A percentile compares a stretch with the other conserved stretches of the same genome.
phyloP scores from a whole-genome alignment of 2,329 filamentous ascomycete species.

The Eutypa lata region DNA sequence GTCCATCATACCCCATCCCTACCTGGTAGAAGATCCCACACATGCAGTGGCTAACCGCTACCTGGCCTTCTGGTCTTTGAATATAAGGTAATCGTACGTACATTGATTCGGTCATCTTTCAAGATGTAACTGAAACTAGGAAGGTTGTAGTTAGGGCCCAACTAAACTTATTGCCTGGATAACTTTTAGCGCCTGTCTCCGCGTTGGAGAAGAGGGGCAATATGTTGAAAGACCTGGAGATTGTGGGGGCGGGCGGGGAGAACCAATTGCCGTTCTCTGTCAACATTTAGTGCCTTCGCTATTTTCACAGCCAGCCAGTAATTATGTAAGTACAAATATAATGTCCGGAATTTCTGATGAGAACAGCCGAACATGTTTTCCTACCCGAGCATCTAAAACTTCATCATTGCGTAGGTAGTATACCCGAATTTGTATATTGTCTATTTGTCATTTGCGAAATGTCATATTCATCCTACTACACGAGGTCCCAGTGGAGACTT shows the following conservation, averaged over 20 bases:
- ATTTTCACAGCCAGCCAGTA: background rate
- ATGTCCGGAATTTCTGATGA: too few species aligned
- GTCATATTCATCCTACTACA: too few species aligned
- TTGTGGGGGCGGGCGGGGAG: background rate
- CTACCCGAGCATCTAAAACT: too few species aligned
- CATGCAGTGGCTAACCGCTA: background rate
- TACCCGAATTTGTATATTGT: too few species aligned
- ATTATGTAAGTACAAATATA: background rate
- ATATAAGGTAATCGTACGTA: too few species aligned
- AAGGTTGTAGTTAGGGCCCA: background rate
- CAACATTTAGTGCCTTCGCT: background rate
- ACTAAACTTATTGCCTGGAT: background rate
- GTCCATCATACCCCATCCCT: too few species aligned
- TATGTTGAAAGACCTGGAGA: background rate
- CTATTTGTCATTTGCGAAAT: too few species aligned
- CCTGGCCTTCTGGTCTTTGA: too few species aligned
- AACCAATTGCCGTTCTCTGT: background rate
- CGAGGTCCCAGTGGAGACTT: too few species aligned
- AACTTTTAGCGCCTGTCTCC: background rate
- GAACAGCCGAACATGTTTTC: too few species aligned
- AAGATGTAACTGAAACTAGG: too few species aligned
- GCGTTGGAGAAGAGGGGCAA: constrained; percentile 1
- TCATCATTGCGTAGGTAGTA: too few species aligned
- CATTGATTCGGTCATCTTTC: background rate
- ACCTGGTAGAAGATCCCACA: background rate